Conservation (phyloP, 208 protist species). For the Leishmania aethiopica region DNA sequence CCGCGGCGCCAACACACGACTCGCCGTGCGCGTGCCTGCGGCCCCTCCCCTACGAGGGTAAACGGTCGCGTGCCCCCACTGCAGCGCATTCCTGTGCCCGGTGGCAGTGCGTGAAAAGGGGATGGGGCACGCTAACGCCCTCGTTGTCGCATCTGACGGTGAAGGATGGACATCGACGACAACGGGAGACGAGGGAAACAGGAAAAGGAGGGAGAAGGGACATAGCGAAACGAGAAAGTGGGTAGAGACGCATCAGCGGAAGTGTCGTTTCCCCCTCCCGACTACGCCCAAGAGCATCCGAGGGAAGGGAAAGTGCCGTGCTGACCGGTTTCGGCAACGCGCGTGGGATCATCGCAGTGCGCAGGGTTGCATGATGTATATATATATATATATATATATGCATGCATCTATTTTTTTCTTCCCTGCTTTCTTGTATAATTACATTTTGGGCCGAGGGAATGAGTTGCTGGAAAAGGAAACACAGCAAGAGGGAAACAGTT, state of each 20-base stretch:
- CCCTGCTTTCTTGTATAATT: not conserved
- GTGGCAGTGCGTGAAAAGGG: not conserved
- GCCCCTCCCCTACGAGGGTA: not conserved
- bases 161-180: not conserved
- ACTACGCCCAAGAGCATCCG: not conserved
- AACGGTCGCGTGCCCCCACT: not conserved
- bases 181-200: not conserved
- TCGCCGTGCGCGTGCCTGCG: not conserved
- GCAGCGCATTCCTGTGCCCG: not conserved
- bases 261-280: not conserved
- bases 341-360: not conserved
- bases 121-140: not conserved
- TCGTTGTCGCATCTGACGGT: not conserved
- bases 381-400: not conserved
- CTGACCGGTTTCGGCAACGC: not conserved
- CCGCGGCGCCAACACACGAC: constrained; percentile 22
- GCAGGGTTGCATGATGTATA: not conserved
- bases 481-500: not conserved
- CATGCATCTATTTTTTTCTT: too few species aligned
- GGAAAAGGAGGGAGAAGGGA: not conserved
- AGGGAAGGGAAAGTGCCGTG: not conserved
- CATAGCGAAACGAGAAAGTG: not conserved
- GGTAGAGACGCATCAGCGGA: not conserved
- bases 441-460: too few species aligned
- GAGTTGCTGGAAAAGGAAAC: not conserved